Conservation (phyloP, 169 alveolate species). For the Plasmodium billcollinsi region DNA sequence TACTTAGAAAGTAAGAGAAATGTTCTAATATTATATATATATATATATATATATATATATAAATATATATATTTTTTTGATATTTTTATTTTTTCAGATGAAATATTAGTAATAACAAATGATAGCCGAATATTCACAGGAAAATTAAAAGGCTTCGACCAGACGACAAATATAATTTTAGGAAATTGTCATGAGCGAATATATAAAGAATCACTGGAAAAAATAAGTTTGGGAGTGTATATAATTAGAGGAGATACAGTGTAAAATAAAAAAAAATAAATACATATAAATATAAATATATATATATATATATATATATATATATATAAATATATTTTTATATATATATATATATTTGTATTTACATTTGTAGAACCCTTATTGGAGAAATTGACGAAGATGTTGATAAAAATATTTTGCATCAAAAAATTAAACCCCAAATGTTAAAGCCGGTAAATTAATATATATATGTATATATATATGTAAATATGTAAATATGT, state of each 20-base stretch:
- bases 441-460: constrained; percentile 80
- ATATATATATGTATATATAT: not conserved
- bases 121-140: constrained; percentile 93
- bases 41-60: not conserved
- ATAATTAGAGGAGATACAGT: constrained; percentile 89
- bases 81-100: constrained; percentile 79
- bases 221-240: constrained; percentile 88
- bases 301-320: not conserved
- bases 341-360: not conserved
- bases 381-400: constrained; percentile 84
- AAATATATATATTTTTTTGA: not conserved
- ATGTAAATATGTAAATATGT: not conserved
- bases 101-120: constrained; percentile 88
- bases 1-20: constrained; percentile 53
- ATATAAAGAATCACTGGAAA: constrained; percentile 88
- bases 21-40: not conserved
- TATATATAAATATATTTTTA: not conserved
- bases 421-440: constrained; percentile 80
- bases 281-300: not conserved
- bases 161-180: constrained; percentile 90
- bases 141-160: constrained; percentile 91
- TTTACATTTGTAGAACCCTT: constrained; percentile 75
- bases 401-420: constrained; percentile 78
- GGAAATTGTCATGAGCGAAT: constrained; percentile 90
- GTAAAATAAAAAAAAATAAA: constrained; percentile 77